phyloP scores from a whole-genome alignment of 768 basidiomycete genomes.

The Pholiota conissans region DNA sequence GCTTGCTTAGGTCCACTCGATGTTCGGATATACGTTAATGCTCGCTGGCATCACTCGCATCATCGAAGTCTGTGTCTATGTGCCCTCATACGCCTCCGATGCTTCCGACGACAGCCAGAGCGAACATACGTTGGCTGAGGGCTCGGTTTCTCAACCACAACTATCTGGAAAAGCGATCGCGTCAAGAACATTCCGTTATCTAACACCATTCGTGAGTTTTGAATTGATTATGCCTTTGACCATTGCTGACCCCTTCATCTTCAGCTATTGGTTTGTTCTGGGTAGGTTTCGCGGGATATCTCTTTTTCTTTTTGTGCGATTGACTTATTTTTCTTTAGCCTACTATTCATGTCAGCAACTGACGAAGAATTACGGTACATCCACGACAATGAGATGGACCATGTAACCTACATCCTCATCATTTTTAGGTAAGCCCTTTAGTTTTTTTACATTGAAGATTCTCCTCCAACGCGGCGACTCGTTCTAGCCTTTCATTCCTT shows the following conservation, averaged over 20 bases:
- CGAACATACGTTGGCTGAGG: slow-evolving; percentile 63
- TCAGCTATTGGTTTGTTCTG: slow-evolving; percentile 72
- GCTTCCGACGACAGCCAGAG: slow-evolving; percentile 48
- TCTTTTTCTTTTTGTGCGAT: background rate
- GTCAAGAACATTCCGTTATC: slow-evolving; percentile 73
- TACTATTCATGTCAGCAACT: slow-evolving; percentile 91
- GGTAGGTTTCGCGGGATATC: slow-evolving; percentile 42
- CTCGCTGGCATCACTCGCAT: slow-evolving; percentile 79
- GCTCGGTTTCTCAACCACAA: slow-evolving; percentile 12
- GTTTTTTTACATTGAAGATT: background rate
- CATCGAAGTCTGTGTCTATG: slow-evolving; percentile 82
- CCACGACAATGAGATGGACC: slow-evolving; percentile 78
- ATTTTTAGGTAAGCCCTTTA: slow-evolving; percentile 64
- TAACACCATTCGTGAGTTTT: slow-evolving; percentile 82
- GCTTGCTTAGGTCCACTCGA: slow-evolving; percentile 63
- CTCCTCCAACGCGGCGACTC: background rate
- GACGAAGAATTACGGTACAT: slow-evolving; percentile 84
- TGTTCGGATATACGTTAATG: slow-evolving; percentile 87
- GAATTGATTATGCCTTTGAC: background rate
- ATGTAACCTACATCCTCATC: slow-evolving; percentile 86
- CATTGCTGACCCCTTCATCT: background rate
- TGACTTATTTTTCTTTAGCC: slow-evolving; percentile 32
- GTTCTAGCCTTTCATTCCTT: slow-evolving; percentile 66
- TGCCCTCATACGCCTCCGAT: slow-evolving; percentile 24
- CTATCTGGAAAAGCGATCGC: slow-evolving; percentile 22